phyloP scores from a whole-genome alignment of 2,329 filamentous ascomycete genomes.

The Aciculosporium take region DNA sequence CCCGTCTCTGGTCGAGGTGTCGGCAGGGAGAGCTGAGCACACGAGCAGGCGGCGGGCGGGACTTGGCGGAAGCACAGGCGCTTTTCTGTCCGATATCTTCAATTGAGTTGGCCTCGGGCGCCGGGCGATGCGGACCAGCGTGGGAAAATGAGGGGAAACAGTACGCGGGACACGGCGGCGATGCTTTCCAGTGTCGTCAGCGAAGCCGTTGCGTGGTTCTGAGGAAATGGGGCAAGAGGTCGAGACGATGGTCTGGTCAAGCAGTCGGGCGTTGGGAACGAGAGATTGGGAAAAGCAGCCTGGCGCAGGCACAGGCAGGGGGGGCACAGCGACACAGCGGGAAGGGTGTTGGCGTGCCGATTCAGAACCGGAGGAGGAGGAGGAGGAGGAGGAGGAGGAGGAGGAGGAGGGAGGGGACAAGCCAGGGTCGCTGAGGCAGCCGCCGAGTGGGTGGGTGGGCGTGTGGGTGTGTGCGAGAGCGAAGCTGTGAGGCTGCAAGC shows the following conservation, averaged over 20 bases:
- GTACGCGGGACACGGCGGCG: neutral
- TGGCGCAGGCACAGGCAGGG: neutral
- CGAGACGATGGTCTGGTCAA: neutral
- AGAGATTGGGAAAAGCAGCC: neutral
- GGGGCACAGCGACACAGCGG: neutral
- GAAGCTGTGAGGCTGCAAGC: too few species aligned
- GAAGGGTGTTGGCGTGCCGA: too few species aligned
- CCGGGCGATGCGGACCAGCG: neutral
- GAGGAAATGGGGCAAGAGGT: neutral
- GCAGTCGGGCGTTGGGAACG: neutral
- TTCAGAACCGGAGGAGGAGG: too few species aligned
- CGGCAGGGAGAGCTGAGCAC: too few species aligned
- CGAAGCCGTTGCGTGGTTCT: neutral
- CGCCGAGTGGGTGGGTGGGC: too few species aligned
- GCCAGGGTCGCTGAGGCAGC: too few species aligned
- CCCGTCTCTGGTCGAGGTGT: slow-evolving; percentile 3
- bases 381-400: too few species aligned
- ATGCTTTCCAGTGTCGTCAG: neutral
- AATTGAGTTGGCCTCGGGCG: neutral
- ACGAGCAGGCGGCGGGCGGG: neutral
- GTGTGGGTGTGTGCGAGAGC: too few species aligned
- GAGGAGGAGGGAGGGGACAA: too few species aligned
- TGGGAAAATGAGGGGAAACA: too few species aligned
- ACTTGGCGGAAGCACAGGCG: neutral
- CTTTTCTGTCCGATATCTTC: neutral